A percentile compares a stretch with the other conserved stretches of the same genome.
These are phyloP conservation scores for Venturiaceae sp. DNA, from an alignment of 2,329 filamentous ascomycete genomes.

Conservation along the genomic window DNA sequence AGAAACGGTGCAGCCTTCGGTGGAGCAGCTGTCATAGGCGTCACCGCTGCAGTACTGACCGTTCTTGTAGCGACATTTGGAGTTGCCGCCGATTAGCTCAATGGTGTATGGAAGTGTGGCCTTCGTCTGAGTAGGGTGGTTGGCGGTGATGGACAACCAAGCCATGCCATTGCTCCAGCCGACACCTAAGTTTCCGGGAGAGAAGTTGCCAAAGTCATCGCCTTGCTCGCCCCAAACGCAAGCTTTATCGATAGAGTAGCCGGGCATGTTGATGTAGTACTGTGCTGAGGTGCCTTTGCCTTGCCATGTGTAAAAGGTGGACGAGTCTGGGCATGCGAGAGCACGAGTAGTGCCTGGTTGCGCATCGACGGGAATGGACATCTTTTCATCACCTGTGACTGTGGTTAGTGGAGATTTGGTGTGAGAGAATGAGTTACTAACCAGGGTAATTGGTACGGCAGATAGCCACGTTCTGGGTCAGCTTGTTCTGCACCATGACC, in stretches of 20 bases:
- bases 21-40: conserved; percentile 38
- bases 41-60: conserved; percentile 49
- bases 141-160: conserved; percentile 79
- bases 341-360: conserved; percentile 47
- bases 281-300: conserved; percentile 72
- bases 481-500: conserved; percentile 66
- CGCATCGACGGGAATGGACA: conserved; percentile 68
- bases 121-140: conserved; percentile 58
- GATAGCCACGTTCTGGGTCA: conserved; percentile 56
- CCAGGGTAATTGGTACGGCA: conserved; percentile 97
- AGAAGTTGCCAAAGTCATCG: conserved; percentile 87
- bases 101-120: conserved; percentile 70
- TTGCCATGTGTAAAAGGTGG: conserved; percentile 59
- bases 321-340: conserved; percentile 67
- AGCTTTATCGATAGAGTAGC: conserved; percentile 53
- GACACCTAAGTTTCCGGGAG: conserved; percentile 77
- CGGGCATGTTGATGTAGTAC: conserved; percentile 91
- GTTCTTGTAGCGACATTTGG: conserved; percentile 56
- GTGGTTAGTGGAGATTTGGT: neutral
- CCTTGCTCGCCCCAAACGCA: conserved; percentile 64
- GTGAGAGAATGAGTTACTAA: conserved; percentile 19
- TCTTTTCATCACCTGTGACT: conserved; percentile 56
- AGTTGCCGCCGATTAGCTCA: conserved; percentile 58
- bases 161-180: conserved; percentile 60
- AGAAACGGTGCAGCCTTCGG: conserved; percentile 65